phyloP scores from a whole-genome alignment of 2,329 filamentous ascomycete genomes.

The Colletotrichum somersetense region DNA sequence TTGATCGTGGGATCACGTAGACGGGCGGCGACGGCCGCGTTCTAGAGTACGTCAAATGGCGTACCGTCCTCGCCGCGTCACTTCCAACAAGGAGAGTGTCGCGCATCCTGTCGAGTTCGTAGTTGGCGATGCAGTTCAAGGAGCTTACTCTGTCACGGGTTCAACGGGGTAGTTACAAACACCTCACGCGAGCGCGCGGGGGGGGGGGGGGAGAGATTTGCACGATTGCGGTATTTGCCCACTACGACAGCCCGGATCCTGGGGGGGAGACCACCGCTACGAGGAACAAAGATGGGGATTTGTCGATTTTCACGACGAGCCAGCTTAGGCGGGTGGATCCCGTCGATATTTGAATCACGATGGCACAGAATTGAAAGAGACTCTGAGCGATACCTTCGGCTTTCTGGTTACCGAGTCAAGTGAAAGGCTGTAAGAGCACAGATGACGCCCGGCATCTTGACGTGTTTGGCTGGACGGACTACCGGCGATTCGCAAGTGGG shows the following conservation, averaged over 20 bases:
- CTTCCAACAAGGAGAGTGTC: neutral
- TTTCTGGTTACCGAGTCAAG: neutral
- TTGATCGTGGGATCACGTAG: slow-evolving; percentile 13
- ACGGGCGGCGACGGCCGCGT: slow-evolving; percentile 22
- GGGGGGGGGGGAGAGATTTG: neutral
- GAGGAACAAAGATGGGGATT: neutral
- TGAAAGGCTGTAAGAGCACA: neutral
- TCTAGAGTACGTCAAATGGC: slow-evolving; percentile 2
- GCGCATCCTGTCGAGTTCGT: neutral
- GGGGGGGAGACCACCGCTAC: too few relatives aligned
- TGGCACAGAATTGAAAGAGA: neutral
- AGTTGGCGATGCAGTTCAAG: neutral
- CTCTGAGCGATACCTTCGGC: neutral
- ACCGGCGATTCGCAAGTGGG: neutral
- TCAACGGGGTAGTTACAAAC: neutral
- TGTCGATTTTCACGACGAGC: neutral
- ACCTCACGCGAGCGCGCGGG: neutral
- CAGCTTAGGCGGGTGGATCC: neutral
- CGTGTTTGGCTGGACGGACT: neutral
- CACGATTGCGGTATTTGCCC: slow-evolving; percentile 43
- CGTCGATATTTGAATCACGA: neutral
- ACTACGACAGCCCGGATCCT: slow-evolving; percentile 44
- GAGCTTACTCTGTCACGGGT: neutral
- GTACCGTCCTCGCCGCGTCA: neutral
- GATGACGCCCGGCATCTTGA: neutral